Base-by-base conservation (phyloP, 805 yeast genomes). In the Saccharomycopsis amapae region DNA sequence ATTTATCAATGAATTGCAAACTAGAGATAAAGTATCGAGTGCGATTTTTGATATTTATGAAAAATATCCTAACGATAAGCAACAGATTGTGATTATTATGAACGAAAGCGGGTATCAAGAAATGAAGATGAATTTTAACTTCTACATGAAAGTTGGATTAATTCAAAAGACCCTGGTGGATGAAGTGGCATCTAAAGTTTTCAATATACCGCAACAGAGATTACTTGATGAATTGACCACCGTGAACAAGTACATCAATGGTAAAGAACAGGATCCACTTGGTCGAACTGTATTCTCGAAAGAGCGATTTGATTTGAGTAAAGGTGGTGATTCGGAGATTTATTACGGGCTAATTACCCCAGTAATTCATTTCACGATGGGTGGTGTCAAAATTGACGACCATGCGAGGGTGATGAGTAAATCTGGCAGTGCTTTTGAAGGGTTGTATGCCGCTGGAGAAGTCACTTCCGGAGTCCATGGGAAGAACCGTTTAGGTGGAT, bases 401-500 rank as follows among this genome's bases (percentile, higher is more conserved):
- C 56, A 66, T 35, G 63, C 75, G 0, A 69, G 69, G 46, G 76
- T 75, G 1, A 40, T 70, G n/a, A 23, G 17, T 2, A 20, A 26
- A 13, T 36, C 17, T 12, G 13, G 25, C 5, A 18, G 26, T 5
- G 24, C 24, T n/a, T n/a, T 33, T 17, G 55, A 61, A 1, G 78
- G 79, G 13, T 55, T 79, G 7, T 79, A 66, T 58, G 85, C 85
- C 0, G 75, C 75, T 18, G 87, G 86, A 12, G 86, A 80, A 57
- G 73, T 76, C 18, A 73, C 80, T 40, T 85, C 85, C 17, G 86
- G 85, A 36, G 73, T 79, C 4, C 85, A 79, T 56, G 86, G 86
- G 9, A 70, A 66, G 13, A 76, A 77, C 54, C 68, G 85, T 59
- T 60, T 80, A 23, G 79, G 78, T 25, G 84, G 83, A 1, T 71